Evolutionary conservation across 1,284 basidiomycete species (phyloP).

Genomic region (Clitocybe nebularis): DNA sequence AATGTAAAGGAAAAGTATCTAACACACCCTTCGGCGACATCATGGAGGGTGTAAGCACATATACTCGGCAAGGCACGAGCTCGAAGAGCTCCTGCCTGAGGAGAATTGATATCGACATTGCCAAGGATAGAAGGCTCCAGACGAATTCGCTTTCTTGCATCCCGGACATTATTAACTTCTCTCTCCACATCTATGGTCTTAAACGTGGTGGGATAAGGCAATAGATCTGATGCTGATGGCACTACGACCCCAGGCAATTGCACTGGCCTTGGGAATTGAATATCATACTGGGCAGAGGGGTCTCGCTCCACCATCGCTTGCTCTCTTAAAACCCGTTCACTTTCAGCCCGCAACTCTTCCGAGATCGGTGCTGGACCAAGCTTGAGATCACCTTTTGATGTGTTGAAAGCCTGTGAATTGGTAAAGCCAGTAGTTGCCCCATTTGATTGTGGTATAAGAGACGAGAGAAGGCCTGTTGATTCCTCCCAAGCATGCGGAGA

Average conservation of each 20-base stretch:
- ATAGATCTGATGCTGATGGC: conserved; percentile 72
- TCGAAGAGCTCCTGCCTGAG: conserved; percentile 52
- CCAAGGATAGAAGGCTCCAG: conserved; percentile 70
- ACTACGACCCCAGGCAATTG: conserved; percentile 49
- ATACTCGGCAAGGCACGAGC: conserved; percentile 80
- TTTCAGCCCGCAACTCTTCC: conserved; percentile 77
- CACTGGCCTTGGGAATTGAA: conserved; percentile 47
- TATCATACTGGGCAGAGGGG: conserved; percentile 59
- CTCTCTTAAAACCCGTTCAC: conserved; percentile 69
- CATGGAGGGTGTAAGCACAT: conserved; percentile 90
- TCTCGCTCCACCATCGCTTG: conserved; percentile 71
- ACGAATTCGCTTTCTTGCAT: conserved; percentile 86
- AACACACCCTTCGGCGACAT: conserved; percentile 83
- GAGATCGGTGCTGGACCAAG: conserved; percentile 77
- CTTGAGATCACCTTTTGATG: conserved; percentile 72
- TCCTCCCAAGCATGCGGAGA: conserved; percentile 74
- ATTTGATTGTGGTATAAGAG: conserved; percentile 64
- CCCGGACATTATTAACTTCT: conserved; percentile 88
- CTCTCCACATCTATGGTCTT: conserved; percentile 86
- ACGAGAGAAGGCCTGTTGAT: conserved; percentile 75
- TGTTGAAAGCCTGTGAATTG: conserved; percentile 71
- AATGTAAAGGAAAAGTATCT: conserved; percentile 1
- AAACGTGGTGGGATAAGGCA: conserved; percentile 79
- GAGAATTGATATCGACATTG: conserved; percentile 50
- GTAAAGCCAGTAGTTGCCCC: conserved; percentile 37